Percentiles rank a stretch among this genome's conserved stretches.
These are phyloP conservation scores for Saccharomyces pastorianus DNA, from an alignment of 1,139 yeast genomes.

Conservation along the genomic window DNA sequence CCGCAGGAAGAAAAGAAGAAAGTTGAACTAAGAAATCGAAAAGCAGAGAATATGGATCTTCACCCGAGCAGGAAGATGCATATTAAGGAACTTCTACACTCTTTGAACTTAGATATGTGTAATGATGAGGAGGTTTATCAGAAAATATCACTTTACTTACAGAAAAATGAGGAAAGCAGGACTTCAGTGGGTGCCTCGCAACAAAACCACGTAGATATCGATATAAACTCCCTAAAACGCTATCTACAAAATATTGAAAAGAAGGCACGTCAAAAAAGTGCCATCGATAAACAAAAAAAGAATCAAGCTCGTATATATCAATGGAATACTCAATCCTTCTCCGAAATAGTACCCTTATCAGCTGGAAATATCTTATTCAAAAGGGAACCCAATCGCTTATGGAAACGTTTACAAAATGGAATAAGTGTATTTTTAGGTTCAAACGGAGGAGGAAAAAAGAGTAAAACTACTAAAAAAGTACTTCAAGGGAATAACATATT, in stretches of 20 bases:
- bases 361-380: slow-evolving; percentile 8
- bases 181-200: neutral
- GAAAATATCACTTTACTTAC: neutral
- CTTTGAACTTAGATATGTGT: neutral
- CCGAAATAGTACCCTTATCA: slow-evolving; percentile 4
- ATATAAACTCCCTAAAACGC: slow-evolving; percentile 11
- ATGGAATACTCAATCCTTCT: slow-evolving; percentile 13
- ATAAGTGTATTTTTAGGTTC: neutral
- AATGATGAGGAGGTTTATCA: neutral
- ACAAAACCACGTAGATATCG: slow-evolving; percentile 5
- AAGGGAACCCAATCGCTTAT: neutral
- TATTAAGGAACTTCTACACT: neutral
- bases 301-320: slow-evolving; percentile 10
- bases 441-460: neutral
- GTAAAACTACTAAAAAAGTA: neutral
- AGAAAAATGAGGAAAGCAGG: neutral
- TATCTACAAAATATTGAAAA: slow-evolving; percentile 17
- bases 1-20: neutral
- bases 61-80: neutral
- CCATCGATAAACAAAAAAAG: slow-evolving; percentile 13
- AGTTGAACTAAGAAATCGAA: neutral
- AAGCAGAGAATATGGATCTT: neutral
- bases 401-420: neutral
- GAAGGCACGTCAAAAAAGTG: slow-evolving; percentile 14
- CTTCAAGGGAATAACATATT: slow-evolving; percentile 9